Conservation (phyloP, 176 grass and related monocot genomes). For the Paspalum notatum region DNA sequence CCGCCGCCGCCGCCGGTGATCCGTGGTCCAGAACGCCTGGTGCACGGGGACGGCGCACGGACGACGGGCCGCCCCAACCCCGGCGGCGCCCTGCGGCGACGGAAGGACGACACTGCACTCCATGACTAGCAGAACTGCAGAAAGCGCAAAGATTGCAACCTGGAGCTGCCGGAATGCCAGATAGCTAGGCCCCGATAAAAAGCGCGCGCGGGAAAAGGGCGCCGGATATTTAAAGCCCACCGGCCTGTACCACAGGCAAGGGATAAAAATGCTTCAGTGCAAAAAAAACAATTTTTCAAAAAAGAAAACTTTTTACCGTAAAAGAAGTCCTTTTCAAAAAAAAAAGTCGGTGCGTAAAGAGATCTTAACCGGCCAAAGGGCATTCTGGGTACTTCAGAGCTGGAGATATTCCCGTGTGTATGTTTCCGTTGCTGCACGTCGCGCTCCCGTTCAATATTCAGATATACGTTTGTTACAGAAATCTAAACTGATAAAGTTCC, state of each 20-base stretch:
- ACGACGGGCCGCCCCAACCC: neutral
- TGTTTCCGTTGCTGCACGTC: too few relatives aligned
- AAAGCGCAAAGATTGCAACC: too few relatives aligned
- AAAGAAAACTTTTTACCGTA: too few relatives aligned
- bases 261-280: too few relatives aligned
- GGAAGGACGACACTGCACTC: conserved; percentile 11
- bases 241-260: too few relatives aligned
- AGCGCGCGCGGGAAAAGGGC: too few relatives aligned
- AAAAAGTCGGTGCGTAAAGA: too few relatives aligned
- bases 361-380: neutral
- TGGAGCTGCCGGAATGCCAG: neutral
- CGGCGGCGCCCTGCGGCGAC: neutral
- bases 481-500: too few relatives aligned
- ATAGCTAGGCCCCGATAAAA: neutral
- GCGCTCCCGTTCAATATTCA: too few relatives aligned
- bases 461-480: too few relatives aligned
- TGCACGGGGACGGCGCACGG: neutral
- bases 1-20: neutral
- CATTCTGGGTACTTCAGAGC: neutral
- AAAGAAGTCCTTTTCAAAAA: too few relatives aligned
- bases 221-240: neutral
- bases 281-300: too few relatives aligned
- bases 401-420: neutral
- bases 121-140: neutral
- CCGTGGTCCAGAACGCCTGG: neutral